A percentile compares a stretch with the other conserved stretches of the same genome.
phyloP scores from a whole-genome alignment of 2,329 filamentous ascomycete genomes.

The Monosporascus sp. region DNA sequence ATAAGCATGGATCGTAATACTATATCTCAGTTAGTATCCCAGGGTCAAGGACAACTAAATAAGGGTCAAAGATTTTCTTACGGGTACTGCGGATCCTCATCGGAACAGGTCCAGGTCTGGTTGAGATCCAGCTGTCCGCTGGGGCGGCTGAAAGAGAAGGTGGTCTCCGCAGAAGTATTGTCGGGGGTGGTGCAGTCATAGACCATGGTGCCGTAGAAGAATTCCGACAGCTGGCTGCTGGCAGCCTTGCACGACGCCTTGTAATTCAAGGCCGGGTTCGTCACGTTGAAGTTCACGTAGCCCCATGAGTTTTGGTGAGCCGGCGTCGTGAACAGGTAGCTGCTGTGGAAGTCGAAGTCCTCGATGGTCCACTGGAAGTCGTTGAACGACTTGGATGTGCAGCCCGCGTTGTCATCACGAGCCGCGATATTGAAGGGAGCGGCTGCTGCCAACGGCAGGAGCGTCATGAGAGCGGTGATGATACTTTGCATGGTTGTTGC shows the following conservation, averaged over 20 bases:
- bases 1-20: conserved; percentile 27
- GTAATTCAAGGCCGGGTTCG: conserved; percentile 38
- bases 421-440: conserved; percentile 14
- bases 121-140: conserved; percentile 34
- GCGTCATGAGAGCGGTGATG: conserved; percentile 18
- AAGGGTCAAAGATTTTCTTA: conserved; percentile 16
- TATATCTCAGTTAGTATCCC: conserved; percentile 10
- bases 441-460: conserved; percentile 22
- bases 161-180: conserved; percentile 26
- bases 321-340: conserved; percentile 44
- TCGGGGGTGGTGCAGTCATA: conserved; percentile 39
- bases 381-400: conserved; percentile 26
- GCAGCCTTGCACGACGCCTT: conserved; percentile 32
- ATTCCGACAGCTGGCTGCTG: conserved; percentile 40
- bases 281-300: conserved; percentile 43
- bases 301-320: conserved; percentile 46
- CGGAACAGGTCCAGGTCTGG: conserved; percentile 45
- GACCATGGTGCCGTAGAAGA: conserved; percentile 42
- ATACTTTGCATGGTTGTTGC: conserved; percentile 20
- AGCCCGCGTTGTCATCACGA: conserved; percentile 24
- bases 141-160: conserved; percentile 38
- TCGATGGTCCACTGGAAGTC: conserved; percentile 36
- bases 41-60: neutral
- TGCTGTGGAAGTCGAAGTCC: conserved; percentile 44
- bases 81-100: conserved; percentile 33